Evolutionary conservation across 208 protist genomes (phyloP).

Genomic region (Vickermania ingenoplastis): DNA sequence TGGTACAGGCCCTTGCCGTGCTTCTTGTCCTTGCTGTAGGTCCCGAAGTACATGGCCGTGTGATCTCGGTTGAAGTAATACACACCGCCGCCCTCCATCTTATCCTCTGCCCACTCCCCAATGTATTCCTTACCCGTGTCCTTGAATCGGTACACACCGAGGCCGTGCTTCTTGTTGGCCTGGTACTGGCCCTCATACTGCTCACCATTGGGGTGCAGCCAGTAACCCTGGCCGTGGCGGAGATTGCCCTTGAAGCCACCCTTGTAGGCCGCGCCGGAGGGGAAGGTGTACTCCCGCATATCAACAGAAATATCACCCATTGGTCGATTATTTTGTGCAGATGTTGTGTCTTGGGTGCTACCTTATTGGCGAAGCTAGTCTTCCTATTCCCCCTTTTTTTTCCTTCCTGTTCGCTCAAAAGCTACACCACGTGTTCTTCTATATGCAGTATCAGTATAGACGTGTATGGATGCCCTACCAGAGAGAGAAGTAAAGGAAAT

Average conservation of each 20-base stretch:
- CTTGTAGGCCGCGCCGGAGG: slow-evolving; percentile 82
- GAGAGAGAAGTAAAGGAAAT: too few species aligned
- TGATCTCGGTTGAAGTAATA: slow-evolving; percentile 71
- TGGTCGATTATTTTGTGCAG: too few species aligned
- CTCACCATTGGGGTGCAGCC: slow-evolving; percentile 68
- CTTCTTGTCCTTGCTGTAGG: slow-evolving; percentile 77
- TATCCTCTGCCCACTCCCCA: slow-evolving; percentile 61
- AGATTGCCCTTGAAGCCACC: slow-evolving; percentile 68
- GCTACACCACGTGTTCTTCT: too few species aligned
- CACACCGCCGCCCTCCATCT: slow-evolving; percentile 80
- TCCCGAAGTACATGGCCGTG: slow-evolving; percentile 59
- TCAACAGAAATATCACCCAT: too few species aligned
- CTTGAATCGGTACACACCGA: slow-evolving; percentile 70
- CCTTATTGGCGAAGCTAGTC: too few species aligned
- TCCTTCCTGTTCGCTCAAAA: too few species aligned
- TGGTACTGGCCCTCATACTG: slow-evolving; percentile 84
- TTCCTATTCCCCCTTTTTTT: too few species aligned
- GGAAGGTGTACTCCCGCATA: slow-evolving; percentile 75
- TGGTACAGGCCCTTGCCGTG: slow-evolving; percentile 69
- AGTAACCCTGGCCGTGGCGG: slow-evolving; percentile 71
- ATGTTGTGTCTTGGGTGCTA: too few species aligned
- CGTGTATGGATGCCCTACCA: too few species aligned
- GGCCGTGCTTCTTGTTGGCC: slow-evolving; percentile 76
- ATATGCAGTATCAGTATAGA: too few species aligned
- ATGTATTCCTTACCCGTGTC: slow-evolving; percentile 69